Conservation (phyloP, 495 filamentous ascomycete species). For the Penicillium macrosclerotiorum region DNA sequence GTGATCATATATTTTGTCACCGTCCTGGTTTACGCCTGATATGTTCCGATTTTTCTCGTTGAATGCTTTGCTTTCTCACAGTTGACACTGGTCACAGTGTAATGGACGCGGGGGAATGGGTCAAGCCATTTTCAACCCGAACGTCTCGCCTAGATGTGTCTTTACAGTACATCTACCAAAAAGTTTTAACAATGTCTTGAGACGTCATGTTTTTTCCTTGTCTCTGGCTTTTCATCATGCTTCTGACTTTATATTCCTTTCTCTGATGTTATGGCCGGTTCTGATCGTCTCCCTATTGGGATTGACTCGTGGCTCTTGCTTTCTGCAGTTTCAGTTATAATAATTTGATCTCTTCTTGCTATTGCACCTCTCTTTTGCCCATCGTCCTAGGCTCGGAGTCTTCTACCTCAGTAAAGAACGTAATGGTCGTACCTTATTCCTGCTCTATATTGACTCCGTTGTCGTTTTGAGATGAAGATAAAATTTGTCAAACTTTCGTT, state of each 20-base stretch:
- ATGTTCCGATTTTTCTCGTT: constrained; percentile 6
- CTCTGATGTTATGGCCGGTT: constrained; percentile 42
- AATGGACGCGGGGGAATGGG: constrained; percentile 34
- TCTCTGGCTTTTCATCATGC: constrained; percentile 16
- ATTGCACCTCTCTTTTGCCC: too few relatives aligned
- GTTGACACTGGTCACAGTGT: constrained; percentile 12
- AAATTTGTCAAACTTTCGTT: too few relatives aligned
- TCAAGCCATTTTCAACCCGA: constrained; percentile 28
- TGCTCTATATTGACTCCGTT: too few relatives aligned
- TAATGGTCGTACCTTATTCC: too few relatives aligned
- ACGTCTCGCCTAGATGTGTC: constrained; percentile 27
- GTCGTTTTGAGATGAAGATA: too few relatives aligned
- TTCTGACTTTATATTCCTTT: constrained; percentile 19
- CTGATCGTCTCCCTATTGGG: constrained; percentile 53
- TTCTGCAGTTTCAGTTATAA: constrained; percentile 12
- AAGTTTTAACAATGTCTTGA: constrained; percentile 21
- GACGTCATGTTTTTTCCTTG: constrained; percentile 22
- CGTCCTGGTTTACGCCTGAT: constrained; percentile 1
- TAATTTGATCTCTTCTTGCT: neutral
- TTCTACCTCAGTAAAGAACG: too few relatives aligned
- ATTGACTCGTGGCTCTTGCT: constrained; percentile 55
- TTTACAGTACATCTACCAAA: constrained; percentile 19
- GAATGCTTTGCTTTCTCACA: constrained; percentile 9
- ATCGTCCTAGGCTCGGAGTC: too few relatives aligned
- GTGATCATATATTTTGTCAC: too few relatives aligned